Conservation (phyloP, 108 stramenopile species). For the Cafeteria roenbergensis region DNA sequence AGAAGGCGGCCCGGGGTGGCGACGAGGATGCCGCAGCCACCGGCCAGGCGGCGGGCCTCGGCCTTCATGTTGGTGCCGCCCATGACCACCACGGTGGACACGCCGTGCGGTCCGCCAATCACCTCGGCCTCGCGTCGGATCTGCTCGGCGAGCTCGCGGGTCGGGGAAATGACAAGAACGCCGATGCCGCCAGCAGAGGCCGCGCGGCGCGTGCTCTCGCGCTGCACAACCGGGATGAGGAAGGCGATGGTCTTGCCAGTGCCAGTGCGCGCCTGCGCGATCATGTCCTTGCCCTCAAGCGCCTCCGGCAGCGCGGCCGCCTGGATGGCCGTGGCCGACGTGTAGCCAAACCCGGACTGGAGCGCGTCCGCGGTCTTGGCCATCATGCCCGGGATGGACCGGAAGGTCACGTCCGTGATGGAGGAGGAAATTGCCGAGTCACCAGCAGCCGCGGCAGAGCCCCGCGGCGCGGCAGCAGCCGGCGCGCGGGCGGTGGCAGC, state of each 20-base stretch:
- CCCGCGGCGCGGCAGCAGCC: too few species aligned
- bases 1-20: conserved; percentile 76
- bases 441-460: too few species aligned
- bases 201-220: background rate
- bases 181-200: conserved; percentile 23
- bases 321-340: too few species aligned
- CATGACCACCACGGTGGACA: conserved; percentile 37
- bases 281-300: conserved; percentile 49
- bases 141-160: conserved; percentile 79
- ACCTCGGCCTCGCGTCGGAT: conserved; percentile 59
- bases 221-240: conserved; percentile 57
- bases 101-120: conserved; percentile 26
- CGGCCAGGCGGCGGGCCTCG: conserved; percentile 42
- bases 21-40: conserved; percentile 54
- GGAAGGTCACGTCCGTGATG: too few species aligned
- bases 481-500: too few species aligned
- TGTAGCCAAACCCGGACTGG: too few species aligned
- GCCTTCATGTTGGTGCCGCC: conserved; percentile 73
- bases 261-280: conserved; percentile 85
- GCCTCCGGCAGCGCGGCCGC: conserved; percentile 49
- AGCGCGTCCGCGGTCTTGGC: too few species aligned
- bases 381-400: too few species aligned
- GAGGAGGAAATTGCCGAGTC: too few species aligned
- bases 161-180: conserved; percentile 70
- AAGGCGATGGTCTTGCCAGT: conserved; percentile 72